Evolutionary conservation across 2,329 filamentous ascomycete genomes (phyloP).

Genomic region (Amesomyces nigricolor): DNA sequence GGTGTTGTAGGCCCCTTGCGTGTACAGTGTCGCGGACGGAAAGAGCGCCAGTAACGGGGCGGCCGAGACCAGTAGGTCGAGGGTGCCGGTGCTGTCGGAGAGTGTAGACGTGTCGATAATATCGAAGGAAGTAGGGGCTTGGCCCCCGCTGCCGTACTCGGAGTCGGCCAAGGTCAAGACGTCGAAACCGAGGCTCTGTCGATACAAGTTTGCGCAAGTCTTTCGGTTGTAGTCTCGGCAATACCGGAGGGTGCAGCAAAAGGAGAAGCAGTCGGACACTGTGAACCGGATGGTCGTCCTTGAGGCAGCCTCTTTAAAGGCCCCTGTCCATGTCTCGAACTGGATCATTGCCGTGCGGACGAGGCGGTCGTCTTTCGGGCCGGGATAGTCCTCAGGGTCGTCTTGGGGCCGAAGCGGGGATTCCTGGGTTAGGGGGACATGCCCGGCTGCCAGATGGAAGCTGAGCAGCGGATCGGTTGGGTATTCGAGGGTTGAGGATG

Average conservation of each 20-base stretch:
- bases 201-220: conserved; percentile 37
- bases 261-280: conserved; percentile 44
- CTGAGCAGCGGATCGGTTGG: conserved; percentile 45
- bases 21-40: conserved; percentile 44
- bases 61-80: conserved; percentile 43
- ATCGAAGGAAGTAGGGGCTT: conserved; percentile 44
- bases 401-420: conserved; percentile 35
- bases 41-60: conserved; percentile 41
- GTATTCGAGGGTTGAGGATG: conserved; percentile 34
- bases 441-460: conserved; percentile 51
- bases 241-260: conserved; percentile 48
- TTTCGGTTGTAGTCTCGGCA: conserved; percentile 27
- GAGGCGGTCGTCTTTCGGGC: conserved; percentile 8
- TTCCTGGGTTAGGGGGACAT: conserved; percentile 33
- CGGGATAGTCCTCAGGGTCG: not conserved
- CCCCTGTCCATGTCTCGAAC: conserved; percentile 42
- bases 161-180: conserved; percentile 38
- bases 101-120: conserved; percentile 51
- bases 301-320: conserved; percentile 32
- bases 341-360: conserved; percentile 38
- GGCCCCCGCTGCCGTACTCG: conserved; percentile 34
- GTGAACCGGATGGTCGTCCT: conserved; percentile 41
- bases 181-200: conserved; percentile 36
- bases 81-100: conserved; percentile 37
- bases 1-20: conserved; percentile 30